phyloP scores from a whole-genome alignment of 768 basidiomycete genomes.

The Hemileccinum impolitum region DNA sequence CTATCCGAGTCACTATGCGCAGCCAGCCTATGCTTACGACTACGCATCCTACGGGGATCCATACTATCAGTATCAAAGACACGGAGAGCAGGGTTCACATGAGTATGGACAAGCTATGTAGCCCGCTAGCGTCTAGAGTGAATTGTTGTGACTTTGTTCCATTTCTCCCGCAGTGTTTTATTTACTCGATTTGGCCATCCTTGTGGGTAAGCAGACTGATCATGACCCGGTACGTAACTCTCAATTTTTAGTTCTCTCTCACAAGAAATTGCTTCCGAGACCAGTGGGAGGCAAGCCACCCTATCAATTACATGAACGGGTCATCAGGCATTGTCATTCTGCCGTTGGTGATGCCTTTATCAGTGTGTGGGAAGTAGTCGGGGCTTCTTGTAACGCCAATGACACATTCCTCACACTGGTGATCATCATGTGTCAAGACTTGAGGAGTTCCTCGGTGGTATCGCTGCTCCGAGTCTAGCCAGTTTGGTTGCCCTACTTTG shows the following conservation, averaged over 20 bases:
- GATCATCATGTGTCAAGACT: too few relatives aligned
- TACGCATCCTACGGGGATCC: conserved; percentile 27
- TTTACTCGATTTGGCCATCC: conserved; percentile 22
- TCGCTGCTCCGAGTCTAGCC: too few relatives aligned
- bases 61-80: conserved; percentile 29
- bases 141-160: conserved; percentile 14
- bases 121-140: conserved; percentile 11
- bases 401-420: too few relatives aligned
- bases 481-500: too few relatives aligned
- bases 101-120: conserved; percentile 35
- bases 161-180: conserved; percentile 22
- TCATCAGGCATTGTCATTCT: not conserved
- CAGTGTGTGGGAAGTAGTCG: not conserved
- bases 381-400: not conserved
- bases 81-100: conserved; percentile 25
- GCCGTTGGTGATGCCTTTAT: not conserved
- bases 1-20: conserved; percentile 31
- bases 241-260: not conserved
- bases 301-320: not conserved
- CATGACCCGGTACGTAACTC: not conserved
- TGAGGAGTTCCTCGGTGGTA: too few relatives aligned
- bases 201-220: not conserved
- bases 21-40: conserved; percentile 26
- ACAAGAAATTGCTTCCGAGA: not conserved
- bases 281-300: not conserved